Conservation (phyloP, 164 flowering plant species). For the Houttuynia cordata region DNA sequence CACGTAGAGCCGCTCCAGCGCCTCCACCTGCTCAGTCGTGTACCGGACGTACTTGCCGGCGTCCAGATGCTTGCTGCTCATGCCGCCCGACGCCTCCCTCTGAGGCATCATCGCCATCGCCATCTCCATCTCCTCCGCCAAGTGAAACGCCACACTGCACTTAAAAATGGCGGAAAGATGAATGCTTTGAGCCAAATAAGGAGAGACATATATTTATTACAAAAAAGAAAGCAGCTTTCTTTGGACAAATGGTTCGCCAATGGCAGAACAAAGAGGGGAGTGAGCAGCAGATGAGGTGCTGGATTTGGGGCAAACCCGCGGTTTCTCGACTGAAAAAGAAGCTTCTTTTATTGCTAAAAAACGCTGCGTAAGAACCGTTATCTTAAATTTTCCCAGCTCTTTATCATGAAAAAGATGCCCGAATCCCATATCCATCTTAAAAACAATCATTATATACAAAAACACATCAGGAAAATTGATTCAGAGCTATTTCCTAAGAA, state of each 20-base stretch:
- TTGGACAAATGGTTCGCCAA: not conserved
- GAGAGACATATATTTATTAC: not conserved
- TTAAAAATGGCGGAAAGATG: not conserved
- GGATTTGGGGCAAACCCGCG: slow-evolving; percentile 1
- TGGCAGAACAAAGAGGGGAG: not conserved
- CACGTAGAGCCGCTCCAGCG: slow-evolving; percentile 55
- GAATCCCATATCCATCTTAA: no score
- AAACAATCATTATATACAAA: no score
- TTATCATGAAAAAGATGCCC: no score
- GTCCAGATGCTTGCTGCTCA: slow-evolving; percentile 40
- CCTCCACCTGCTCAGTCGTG: slow-evolving; percentile 70
- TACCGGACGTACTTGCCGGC: slow-evolving; percentile 66
- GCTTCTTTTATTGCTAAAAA: no score
- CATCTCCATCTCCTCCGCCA: slow-evolving; percentile 21
- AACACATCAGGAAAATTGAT: no score
- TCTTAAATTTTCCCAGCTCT: no score
- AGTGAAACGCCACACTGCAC: not conserved
- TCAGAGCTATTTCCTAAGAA: no score
- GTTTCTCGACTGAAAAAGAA: not conserved
- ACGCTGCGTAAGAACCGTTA: no score
- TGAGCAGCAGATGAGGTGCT: not conserved
- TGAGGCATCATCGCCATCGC: slow-evolving; percentile 63
- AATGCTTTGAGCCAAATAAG: not conserved
- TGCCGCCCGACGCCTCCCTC: slow-evolving; percentile 34
- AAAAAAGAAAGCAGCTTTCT: slow-evolving; percentile 1